Percentiles rank a stretch among this genome's conserved stretches.
These are phyloP conservation scores for Phytophthora sp. DNA, from an alignment of 352 stramenopile species.

Conservation along the genomic window DNA sequence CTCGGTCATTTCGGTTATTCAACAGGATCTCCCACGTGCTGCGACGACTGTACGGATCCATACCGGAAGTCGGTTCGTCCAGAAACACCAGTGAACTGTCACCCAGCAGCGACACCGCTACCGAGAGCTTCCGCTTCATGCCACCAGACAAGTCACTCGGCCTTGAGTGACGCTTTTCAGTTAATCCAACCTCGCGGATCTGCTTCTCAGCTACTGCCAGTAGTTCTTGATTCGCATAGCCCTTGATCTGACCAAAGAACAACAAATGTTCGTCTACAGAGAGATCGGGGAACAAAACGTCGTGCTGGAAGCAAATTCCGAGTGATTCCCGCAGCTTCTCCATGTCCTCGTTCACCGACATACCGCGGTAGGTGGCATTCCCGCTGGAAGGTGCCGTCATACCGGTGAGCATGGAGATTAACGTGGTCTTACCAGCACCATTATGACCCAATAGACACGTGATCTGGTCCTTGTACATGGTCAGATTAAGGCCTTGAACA, in stretches of 20 bases:
- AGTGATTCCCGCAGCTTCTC: conserved; percentile 63
- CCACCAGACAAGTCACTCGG: conserved; percentile 72
- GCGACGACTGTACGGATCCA: conserved; percentile 94
- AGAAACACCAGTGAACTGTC: conserved; percentile 82
- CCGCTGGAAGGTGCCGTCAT: conserved; percentile 58
- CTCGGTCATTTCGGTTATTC: conserved; percentile 10
- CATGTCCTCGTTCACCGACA: conserved; percentile 75
- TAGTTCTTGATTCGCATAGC: conserved; percentile 41
- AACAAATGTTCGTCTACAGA: conserved; percentile 68
- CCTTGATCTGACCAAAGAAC: conserved; percentile 69
- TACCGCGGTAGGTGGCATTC: conserved; percentile 65
- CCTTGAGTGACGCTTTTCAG: conserved; percentile 51
- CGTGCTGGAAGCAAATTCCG: conserved; percentile 79
- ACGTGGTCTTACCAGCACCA: conserved; percentile 87
- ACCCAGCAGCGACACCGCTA: conserved; percentile 87
- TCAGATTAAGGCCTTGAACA: conserved; percentile 75
- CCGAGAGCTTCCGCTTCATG: conserved; percentile 91
- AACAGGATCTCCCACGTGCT: conserved; percentile 88
- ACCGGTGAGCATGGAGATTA: conserved; percentile 91
- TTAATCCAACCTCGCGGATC: conserved; percentile 62
- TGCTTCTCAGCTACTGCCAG: conserved; percentile 33
- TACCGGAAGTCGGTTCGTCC: conserved; percentile 92
- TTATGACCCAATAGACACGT: conserved; percentile 92
- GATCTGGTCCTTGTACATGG: conserved; percentile 92
- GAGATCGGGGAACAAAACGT: conserved; percentile 75